phyloP scores from a whole-genome alignment of 805 yeast genomes.

The Suhomyces sp. region DNA sequence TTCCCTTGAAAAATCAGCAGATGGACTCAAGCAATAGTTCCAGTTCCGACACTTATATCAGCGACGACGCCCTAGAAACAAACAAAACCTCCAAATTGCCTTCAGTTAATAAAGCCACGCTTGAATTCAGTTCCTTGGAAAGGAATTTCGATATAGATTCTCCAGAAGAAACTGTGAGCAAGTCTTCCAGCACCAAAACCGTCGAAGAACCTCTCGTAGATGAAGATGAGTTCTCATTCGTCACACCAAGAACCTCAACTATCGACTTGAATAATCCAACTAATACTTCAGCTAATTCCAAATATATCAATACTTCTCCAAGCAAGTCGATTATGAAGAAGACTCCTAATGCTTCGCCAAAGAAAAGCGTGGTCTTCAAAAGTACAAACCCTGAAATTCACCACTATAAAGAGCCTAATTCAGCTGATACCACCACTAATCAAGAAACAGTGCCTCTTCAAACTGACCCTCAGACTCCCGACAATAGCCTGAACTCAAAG shows the following conservation, averaged over 20 bases:
- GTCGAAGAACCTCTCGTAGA: slow-evolving; percentile 6
- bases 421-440: slow-evolving; percentile 4
- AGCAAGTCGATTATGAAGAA: slow-evolving; percentile 39
- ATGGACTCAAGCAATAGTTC: slow-evolving; percentile 25
- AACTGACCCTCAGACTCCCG: neutral
- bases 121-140: slow-evolving; percentile 13
- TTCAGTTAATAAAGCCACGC: neutral
- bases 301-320: slow-evolving; percentile 23
- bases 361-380: slow-evolving; percentile 37
- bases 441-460: neutral
- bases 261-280: slow-evolving; percentile 11
- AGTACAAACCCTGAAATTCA: slow-evolving; percentile 29
- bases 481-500: neutral
- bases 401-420: slow-evolving; percentile 18
- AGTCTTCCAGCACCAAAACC: neutral
- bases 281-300: slow-evolving; percentile 1
- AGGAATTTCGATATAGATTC: slow-evolving; percentile 21
- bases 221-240: slow-evolving; percentile 25
- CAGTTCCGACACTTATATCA: slow-evolving; percentile 40
- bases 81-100: neutral
- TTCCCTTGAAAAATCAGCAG: slow-evolving; percentile 4
- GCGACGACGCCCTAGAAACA: slow-evolving; percentile 21
- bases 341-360: slow-evolving; percentile 29
- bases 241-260: slow-evolving; percentile 22
- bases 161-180: slow-evolving; percentile 6